Evolutionary conservation across 2,329 filamentous ascomycete genomes (phyloP).

Genomic region (Fonsecaea monophora): DNA sequence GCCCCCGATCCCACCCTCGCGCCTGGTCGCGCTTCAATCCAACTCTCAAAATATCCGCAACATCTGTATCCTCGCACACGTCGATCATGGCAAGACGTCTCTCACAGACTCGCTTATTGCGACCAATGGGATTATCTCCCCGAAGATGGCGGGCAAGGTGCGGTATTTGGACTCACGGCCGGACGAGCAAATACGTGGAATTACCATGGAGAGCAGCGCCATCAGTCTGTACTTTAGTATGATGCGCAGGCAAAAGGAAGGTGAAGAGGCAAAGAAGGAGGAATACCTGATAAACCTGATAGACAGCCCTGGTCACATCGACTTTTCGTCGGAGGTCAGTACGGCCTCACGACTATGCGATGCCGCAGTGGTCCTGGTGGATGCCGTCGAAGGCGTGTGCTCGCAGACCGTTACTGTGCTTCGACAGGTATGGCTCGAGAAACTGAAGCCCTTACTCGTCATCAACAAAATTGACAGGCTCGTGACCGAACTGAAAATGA

Average conservation of each 20-base stretch:
- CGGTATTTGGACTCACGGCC: conserved; percentile 95
- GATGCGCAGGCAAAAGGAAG: conserved; percentile 69
- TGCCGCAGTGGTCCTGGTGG: conserved; percentile 90
- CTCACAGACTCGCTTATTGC: conserved; percentile 94
- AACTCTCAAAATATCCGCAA: conserved; percentile 90
- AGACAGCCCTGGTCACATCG: conserved; percentile 96
- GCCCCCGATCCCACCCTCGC: conserved; percentile 90
- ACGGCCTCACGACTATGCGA: conserved; percentile 94
- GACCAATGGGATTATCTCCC: conserved; percentile 99
- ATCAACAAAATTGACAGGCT: conserved; percentile 99
- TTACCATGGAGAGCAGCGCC: conserved; percentile 99
- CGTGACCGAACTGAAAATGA: conserved; percentile 94
- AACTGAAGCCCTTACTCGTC: conserved; percentile 89
- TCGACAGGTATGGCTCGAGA: conserved; percentile 92
- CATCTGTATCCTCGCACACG: conserved; percentile 95
- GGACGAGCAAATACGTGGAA: conserved; percentile 93
- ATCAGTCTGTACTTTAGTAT: conserved; percentile 97
- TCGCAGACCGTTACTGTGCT: conserved; percentile 98
- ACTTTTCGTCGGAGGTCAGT: conserved; percentile 97
- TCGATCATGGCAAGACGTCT: conserved; percentile 98
- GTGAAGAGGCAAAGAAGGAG: conserved; percentile 72
- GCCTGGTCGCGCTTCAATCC: conserved; percentile 87
- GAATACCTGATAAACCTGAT: conserved; percentile 98
- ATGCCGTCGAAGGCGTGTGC: conserved; percentile 97
- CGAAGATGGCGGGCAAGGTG: conserved; percentile 96